Conservation (phyloP, 441 rosid species). For the Heliophila coronopifolia region DNA sequence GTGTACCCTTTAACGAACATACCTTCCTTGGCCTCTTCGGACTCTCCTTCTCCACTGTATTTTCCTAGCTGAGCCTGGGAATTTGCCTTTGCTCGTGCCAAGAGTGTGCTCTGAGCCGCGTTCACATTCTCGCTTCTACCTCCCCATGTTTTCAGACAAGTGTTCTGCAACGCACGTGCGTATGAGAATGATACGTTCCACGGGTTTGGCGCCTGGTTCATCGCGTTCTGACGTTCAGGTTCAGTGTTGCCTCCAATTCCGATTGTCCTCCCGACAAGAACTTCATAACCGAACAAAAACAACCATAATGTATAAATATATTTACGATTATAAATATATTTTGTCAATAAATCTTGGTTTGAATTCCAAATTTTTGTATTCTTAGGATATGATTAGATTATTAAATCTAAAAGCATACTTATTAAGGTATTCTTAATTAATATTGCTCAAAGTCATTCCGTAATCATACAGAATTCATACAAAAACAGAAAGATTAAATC, state of each 20-base stretch:
- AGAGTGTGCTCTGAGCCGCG: slow-evolving; percentile 67
- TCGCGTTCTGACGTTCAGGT: slow-evolving; percentile 88
- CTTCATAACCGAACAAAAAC: too few relatives aligned
- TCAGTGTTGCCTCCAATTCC: slow-evolving; percentile 85
- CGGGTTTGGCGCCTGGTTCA: slow-evolving; percentile 80
- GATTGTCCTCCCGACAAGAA: slow-evolving; percentile 95
- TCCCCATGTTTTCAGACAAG: slow-evolving; percentile 89
- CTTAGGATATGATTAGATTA: too few relatives aligned
- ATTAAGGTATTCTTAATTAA: too few relatives aligned
- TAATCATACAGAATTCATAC: too few relatives aligned
- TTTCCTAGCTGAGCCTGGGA: slow-evolving; percentile 89
- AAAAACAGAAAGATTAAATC: too few relatives aligned
- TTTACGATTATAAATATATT: too few relatives aligned
- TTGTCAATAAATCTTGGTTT: too few relatives aligned
- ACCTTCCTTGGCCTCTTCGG: slow-evolving; percentile 87
- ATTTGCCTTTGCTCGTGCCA: slow-evolving; percentile 73
- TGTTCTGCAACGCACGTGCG: slow-evolving; percentile 90
- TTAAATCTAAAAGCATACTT: too few relatives aligned
- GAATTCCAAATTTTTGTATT: too few relatives aligned
- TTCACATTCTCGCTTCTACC: slow-evolving; percentile 78
- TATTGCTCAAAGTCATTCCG: too few relatives aligned
- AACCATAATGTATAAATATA: too few relatives aligned
- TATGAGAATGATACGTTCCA: slow-evolving; percentile 97
- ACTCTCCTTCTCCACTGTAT: slow-evolving; percentile 84
- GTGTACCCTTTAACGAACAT: slow-evolving; percentile 83